phyloP scores from a whole-genome alignment of 192 early-diverging fungal genomes.

The Backusella westeae region DNA sequence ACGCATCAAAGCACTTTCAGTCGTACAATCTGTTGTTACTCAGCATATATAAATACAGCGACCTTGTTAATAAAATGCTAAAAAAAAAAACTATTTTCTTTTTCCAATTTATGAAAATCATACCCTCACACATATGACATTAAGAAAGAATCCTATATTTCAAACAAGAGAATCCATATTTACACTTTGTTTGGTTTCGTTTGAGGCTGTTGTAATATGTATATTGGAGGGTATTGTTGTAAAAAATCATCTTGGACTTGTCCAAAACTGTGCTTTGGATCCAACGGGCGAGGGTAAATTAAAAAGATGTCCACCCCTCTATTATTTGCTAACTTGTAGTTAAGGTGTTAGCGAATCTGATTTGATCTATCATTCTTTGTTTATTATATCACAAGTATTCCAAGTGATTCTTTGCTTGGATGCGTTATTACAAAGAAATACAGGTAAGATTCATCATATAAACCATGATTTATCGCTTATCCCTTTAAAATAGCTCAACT shows the following conservation, averaged over 20 bases:
- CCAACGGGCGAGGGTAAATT: constrained; percentile 20
- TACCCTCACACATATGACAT: not conserved
- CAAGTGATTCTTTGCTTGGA: constrained; percentile 36
- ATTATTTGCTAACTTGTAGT: not conserved
- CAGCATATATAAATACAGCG: not conserved
- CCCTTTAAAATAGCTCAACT: constrained; percentile 29
- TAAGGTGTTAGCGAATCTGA: constrained; percentile 39
- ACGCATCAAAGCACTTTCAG: not conserved
- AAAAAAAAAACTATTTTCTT: not conserved
- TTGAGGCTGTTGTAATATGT: constrained; percentile 30
- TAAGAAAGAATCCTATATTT: constrained; percentile 19
- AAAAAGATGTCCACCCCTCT: not conserved
- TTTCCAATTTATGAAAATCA: not conserved
- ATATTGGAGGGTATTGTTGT: constrained; percentile 32
- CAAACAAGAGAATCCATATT: constrained; percentile 21
- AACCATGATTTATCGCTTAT: not conserved
- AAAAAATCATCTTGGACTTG: constrained; percentile 24
- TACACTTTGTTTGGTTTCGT: constrained; percentile 22
- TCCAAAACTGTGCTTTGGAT: constrained; percentile 26
- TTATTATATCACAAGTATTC: constrained; percentile 38
- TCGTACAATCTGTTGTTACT: not conserved
- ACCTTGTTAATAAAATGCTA: not conserved
- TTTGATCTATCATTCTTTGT: constrained; percentile 40
- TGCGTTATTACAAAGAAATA: constrained; percentile 35
- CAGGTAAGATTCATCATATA: constrained; percentile 17